phyloP scores from a whole-genome alignment of 2,329 filamentous ascomycete species.

The Cryphonectria nitschkei region DNA sequence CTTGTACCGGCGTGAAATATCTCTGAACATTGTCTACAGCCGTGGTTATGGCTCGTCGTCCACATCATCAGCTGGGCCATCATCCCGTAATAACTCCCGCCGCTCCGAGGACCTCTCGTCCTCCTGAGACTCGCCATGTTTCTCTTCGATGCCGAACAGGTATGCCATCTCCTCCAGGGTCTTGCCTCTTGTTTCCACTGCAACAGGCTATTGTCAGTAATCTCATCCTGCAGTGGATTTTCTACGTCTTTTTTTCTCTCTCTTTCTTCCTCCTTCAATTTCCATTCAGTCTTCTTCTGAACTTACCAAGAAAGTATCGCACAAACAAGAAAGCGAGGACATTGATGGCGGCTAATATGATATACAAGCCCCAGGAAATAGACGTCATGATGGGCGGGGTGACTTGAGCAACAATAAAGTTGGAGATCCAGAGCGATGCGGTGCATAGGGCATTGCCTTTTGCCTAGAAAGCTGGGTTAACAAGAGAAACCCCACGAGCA shows the following conservation, averaged over 20 bases:
- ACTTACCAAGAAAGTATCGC: constrained; percentile 32
- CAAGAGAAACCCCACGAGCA: no score
- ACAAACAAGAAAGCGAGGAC: constrained; percentile 37
- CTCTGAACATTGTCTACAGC: not conserved
- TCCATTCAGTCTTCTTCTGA: no score
- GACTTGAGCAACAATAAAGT: constrained; percentile 35
- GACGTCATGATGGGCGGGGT: constrained; percentile 35
- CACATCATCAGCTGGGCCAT: constrained; percentile 5
- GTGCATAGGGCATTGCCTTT: constrained; percentile 38
- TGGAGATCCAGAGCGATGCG: constrained; percentile 38
- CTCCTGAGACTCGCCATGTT: not conserved
- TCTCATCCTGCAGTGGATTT: no score
- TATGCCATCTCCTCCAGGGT: constrained; percentile 36
- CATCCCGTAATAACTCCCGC: constrained; percentile 18
- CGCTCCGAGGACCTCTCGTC: constrained; percentile 17
- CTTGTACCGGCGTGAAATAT: not conserved
- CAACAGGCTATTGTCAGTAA: not conserved
- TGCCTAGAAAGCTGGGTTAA: constrained; percentile 30
- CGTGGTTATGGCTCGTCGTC: constrained; percentile 7
- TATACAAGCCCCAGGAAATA: constrained; percentile 36
- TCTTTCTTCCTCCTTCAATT: not conserved
- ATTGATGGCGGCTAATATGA: constrained; percentile 35
- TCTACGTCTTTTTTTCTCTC: not conserved
- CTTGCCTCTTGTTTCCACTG: constrained; percentile 33
- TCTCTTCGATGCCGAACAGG: constrained; percentile 34